Evolutionary conservation across 1,284 basidiomycete genomes (phyloP).

Genomic region (Pseudozyma hubeiensis): DNA sequence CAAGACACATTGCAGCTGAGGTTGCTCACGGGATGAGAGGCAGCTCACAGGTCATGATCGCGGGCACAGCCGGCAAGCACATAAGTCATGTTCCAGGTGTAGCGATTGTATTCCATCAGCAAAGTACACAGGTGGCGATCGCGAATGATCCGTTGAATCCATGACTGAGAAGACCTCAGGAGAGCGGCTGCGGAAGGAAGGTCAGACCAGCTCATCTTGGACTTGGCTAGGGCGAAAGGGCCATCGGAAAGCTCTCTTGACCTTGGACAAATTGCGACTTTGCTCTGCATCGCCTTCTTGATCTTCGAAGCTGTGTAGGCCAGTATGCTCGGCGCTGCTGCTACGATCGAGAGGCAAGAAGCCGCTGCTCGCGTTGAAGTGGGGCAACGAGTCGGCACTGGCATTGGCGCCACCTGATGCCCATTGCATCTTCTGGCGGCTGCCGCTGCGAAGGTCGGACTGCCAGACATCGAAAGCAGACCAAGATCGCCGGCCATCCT

Average conservation of each 20-base stretch:
- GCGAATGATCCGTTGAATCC: background rate
- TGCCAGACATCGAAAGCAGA: slow-evolving; percentile 60
- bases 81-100: slow-evolving; percentile 7
- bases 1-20: too few relatives aligned
- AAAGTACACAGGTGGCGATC: slow-evolving; percentile 6
- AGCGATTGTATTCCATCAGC: slow-evolving; percentile 4
- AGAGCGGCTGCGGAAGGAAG: background rate
- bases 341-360: slow-evolving; percentile 46
- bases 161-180: background rate
- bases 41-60: background rate
- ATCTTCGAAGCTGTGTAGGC: slow-evolving; percentile 2
- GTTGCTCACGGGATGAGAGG: background rate
- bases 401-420: slow-evolving; percentile 28
- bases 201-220: slow-evolving; percentile 37
- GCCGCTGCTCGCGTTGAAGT: slow-evolving; percentile 26
- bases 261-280: slow-evolving; percentile 38
- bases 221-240: slow-evolving; percentile 48
- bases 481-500: slow-evolving; percentile 58
- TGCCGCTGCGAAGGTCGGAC: slow-evolving; percentile 35
- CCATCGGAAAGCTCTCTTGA: slow-evolving; percentile 53
- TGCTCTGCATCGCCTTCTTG: slow-evolving; percentile 23
- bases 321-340: slow-evolving; percentile 30
- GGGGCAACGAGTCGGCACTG: slow-evolving; percentile 46
- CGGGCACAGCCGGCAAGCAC: background rate
- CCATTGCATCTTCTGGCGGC: slow-evolving; percentile 27